phyloP scores from a whole-genome alignment of 495 filamentous ascomycete species.

The Staphylotrichum tortipilum region DNA sequence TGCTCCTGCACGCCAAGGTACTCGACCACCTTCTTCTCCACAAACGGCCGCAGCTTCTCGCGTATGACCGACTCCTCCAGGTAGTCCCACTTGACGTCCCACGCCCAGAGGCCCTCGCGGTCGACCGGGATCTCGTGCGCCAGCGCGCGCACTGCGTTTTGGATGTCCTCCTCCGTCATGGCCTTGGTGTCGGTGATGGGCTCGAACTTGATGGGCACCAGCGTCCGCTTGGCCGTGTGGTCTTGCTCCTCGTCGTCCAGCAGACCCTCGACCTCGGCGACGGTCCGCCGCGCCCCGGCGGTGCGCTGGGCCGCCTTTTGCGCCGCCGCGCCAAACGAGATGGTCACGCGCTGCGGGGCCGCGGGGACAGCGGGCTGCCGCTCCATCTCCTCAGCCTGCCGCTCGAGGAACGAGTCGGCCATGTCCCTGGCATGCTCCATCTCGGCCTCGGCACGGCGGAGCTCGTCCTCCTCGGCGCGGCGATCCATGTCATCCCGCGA shows the following conservation, averaged over 20 bases:
- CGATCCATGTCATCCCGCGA: conserved; percentile 76
- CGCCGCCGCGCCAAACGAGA: conserved; percentile 83
- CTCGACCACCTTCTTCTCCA: conserved; percentile 97
- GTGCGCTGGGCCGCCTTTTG: conserved; percentile 65
- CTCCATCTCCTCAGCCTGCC: conserved; percentile 79
- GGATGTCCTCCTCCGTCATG: conserved; percentile 76
- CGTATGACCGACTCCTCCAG: conserved; percentile 75
- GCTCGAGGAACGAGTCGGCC: conserved; percentile 89
- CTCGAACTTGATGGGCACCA: conserved; percentile 91
- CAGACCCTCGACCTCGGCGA: conserved; percentile 87
- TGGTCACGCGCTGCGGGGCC: conserved; percentile 83
- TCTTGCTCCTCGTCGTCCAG: conserved; percentile 90
- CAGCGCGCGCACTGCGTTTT: conserved; percentile 66
- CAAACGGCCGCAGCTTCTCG: conserved; percentile 87
- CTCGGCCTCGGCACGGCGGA: conserved; percentile 55
- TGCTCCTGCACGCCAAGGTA: conserved; percentile 95
- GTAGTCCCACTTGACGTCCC: conserved; percentile 90
- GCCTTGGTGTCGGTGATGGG: conserved; percentile 55
- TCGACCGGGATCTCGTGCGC: conserved; percentile 85
- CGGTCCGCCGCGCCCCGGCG: conserved; percentile 62
- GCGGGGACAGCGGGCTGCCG: conserved; percentile 44
- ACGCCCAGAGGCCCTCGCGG: conserved; percentile 80
- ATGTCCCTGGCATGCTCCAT: conserved; percentile 72
- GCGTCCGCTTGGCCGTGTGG: conserved; percentile 61
- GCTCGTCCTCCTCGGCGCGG: conserved; percentile 65